Evolutionary conservation across 768 basidiomycete species (phyloP).

Genomic region (Solioccasus polychromus): DNA sequence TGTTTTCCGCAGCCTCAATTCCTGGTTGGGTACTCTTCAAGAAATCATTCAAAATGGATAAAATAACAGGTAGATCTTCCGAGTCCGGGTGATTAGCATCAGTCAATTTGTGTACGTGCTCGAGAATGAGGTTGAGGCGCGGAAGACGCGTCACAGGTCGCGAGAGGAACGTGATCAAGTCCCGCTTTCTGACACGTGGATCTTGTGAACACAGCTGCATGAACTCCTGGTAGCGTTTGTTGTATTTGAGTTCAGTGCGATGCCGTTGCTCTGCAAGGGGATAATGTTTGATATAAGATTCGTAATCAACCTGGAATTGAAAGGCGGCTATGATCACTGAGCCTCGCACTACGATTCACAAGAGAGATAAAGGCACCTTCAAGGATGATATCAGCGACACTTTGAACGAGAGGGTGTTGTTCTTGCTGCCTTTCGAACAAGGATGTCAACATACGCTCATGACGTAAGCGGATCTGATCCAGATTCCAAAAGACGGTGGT

Average conservation of each 20-base stretch:
- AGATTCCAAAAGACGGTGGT: slow-evolving; percentile 85
- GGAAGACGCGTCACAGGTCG: slow-evolving; percentile 89
- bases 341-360: slow-evolving; percentile 6
- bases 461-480: slow-evolving; percentile 60
- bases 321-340: slow-evolving; percentile 30
- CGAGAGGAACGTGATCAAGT: slow-evolving; percentile 78
- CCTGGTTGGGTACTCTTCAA: slow-evolving; percentile 88
- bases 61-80: slow-evolving; percentile 70
- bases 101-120: slow-evolving; percentile 65
- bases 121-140: slow-evolving; percentile 70
- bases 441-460: slow-evolving; percentile 63
- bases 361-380: slow-evolving; percentile 50
- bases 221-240: slow-evolving; percentile 65
- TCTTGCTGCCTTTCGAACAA: slow-evolving; percentile 83
- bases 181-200: slow-evolving; percentile 68
- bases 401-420: slow-evolving; percentile 79
- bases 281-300: slow-evolving; percentile 84
- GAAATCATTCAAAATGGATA: slow-evolving; percentile 64
- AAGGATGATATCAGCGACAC: slow-evolving; percentile 82
- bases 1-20: slow-evolving; percentile 85
- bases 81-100: slow-evolving; percentile 75
- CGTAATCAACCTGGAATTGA: slow-evolving; percentile 63
- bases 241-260: slow-evolving; percentile 69
- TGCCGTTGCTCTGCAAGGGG: slow-evolving; percentile 83
- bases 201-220: slow-evolving; percentile 60